Base-by-base conservation (phyloP, 192 early-diverging fungal species). In the Coemansia sp. region DNA sequence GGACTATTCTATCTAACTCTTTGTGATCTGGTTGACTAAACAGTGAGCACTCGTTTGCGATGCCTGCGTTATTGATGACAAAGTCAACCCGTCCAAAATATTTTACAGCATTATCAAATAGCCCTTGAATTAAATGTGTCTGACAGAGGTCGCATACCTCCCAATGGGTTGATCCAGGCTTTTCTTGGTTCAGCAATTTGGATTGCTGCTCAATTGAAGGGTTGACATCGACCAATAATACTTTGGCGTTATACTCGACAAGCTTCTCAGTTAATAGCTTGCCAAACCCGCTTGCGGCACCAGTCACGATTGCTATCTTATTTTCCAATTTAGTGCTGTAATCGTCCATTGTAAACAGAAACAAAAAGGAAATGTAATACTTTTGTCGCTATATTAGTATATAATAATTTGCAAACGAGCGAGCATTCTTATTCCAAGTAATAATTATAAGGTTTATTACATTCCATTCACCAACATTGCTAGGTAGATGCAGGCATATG, bases 31-130 rank as follows among this genome's bases (percentile, higher is more conserved):
- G 62, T 25, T 89, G 78, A 21, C 82, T 69, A 67, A 83, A 84
- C 23, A 83, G 56, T 7, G 82, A 76, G 1, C 30, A 26, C 21
- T 64, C 51, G 41, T 87, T 87, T 41, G 80, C 80, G 26, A 88
- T 85, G 0, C 87, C 87, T 22, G 87, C 87, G 31, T 88, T 88
- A 58, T 88, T 88, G 30, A 84, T 76, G 14, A 87, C 58, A 47
- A 87, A 79, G 22, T 88, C 84, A 38, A 89, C 58, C 5, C 65
- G 51, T 10, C 87, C 88, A 64, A 87, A 91, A 21, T 69, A 59
- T 4, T 73, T 54, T 18, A 85, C 56, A 7, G 85, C 82, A 1
- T 69, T 66, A 5, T 78, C 62, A 54, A 87, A 82, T 10, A 73
- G 70, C 7, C 12, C 54, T 25, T 74, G 69, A 16, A 44, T 44